A percentile compares a stretch with the other conserved stretches of the same genome.
phyloP scores from a whole-genome alignment of 306 rosid genomes.

The Inga oerstediana region DNA sequence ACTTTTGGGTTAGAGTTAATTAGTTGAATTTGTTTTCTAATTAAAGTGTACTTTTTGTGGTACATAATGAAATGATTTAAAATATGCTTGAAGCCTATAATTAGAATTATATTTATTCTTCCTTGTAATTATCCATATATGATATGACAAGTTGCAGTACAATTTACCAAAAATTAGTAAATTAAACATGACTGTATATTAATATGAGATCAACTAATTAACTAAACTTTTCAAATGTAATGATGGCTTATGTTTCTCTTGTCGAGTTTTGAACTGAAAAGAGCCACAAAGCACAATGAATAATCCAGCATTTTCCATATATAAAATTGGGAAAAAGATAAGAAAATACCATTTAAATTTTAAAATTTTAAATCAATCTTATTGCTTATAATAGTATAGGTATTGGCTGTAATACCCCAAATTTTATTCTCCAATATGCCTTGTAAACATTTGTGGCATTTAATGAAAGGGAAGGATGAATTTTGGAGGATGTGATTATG shows the following conservation, averaged over 20 bases:
- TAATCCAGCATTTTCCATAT: background rate
- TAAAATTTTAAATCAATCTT: too few relatives aligned
- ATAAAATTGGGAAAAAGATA: too few relatives aligned
- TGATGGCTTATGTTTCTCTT: background rate
- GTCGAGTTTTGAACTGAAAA: background rate
- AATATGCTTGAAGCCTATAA: background rate
- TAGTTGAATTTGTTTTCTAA: background rate
- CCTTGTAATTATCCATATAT: background rate
- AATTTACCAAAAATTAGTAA: background rate
- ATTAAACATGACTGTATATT: background rate
- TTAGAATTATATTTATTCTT: background rate
- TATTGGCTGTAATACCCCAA: too few relatives aligned
- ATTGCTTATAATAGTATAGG: too few relatives aligned
- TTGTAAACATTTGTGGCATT: too few relatives aligned
- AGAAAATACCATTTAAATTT: too few relatives aligned
- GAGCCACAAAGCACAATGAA: background rate
- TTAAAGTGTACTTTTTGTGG: background rate
- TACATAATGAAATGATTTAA: background rate
- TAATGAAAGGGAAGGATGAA: too few relatives aligned
- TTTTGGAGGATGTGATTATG: too few relatives aligned
- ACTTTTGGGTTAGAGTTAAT: background rate
- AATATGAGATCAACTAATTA: background rate
- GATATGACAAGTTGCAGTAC: background rate
- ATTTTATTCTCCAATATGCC: too few relatives aligned
- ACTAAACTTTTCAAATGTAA: background rate